Conservation (phyloP, 164 flowering plant genomes). For the Nymphaea colorata region DNA sequence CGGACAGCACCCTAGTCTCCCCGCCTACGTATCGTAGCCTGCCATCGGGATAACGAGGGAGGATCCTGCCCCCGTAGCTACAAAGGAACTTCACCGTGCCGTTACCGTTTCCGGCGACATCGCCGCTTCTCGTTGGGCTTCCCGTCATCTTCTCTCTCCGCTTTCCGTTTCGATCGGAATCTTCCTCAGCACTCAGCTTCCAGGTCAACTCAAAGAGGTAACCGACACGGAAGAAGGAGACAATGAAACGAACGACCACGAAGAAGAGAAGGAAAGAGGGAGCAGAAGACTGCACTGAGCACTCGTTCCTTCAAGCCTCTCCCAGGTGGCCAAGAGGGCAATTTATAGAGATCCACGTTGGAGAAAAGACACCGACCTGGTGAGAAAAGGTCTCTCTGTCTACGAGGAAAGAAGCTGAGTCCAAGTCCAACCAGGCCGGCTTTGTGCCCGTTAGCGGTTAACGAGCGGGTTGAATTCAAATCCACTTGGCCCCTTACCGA, state of each 20-base stretch:
- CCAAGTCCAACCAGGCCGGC: too few relatives aligned
- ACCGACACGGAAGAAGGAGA: neutral
- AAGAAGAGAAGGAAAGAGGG: neutral
- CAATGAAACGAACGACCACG: neutral
- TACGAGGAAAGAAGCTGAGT: too few relatives aligned
- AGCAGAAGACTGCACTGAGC: neutral
- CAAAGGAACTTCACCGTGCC: conserved; percentile 63
- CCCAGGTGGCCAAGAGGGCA: too few relatives aligned
- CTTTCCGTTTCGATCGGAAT: neutral
- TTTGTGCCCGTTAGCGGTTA: too few relatives aligned
- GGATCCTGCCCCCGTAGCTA: conserved; percentile 89
- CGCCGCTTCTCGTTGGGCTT: conserved; percentile 7
- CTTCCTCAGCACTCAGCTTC: neutral
- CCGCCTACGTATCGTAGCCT: conserved; percentile 93
- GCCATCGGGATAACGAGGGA: conserved; percentile 83
- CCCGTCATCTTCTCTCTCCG: conserved; percentile 18
- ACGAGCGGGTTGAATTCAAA: too few relatives aligned
- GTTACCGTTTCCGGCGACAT: conserved; percentile 3
- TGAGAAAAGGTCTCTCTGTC: too few relatives aligned
- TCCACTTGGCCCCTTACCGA: too few relatives aligned
- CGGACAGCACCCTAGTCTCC: conserved; percentile 71
- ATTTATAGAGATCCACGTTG: too few relatives aligned
- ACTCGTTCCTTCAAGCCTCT: neutral
- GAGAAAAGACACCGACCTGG: too few relatives aligned
- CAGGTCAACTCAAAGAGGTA: neutral